These are phyloP conservation scores for Pseudoscleropodium purum DNA, from an alignment of 225 moss, liverwort and hornwort species.

Conservation along the genomic window DNA sequence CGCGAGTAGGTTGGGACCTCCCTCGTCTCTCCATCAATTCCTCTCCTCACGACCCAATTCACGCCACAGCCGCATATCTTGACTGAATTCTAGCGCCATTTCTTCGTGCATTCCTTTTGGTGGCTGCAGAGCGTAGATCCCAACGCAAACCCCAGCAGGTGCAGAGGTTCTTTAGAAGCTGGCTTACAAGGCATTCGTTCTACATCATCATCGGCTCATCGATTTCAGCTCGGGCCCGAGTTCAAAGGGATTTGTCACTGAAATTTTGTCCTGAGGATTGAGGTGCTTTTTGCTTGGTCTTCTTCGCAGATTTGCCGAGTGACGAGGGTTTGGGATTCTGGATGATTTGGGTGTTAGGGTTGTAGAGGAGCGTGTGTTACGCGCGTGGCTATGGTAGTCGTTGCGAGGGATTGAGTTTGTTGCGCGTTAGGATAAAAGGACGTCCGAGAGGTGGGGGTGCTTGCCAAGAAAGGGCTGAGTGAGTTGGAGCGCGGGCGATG, in stretches of 20 bases:
- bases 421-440: not conserved
- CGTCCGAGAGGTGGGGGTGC: not conserved
- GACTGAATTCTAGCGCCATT: not conserved
- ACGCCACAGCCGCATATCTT: not conserved
- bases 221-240: not conserved
- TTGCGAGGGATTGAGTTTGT: constrained; percentile 1
- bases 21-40: not conserved
- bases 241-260: not conserved
- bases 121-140: not conserved
- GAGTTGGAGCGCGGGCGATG: constrained; percentile 34
- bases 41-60: not conserved
- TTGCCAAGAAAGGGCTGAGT: constrained; percentile 21
- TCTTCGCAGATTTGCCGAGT: not conserved
- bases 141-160: not conserved
- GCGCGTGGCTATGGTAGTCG: not conserved
- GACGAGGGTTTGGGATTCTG: constrained; percentile 2
- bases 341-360: not conserved
- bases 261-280: not conserved
- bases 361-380: not conserved
- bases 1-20: not conserved
- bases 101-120: not conserved
- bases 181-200: not conserved
- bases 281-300: not conserved
- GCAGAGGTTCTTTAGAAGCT: not conserved
- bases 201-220: not conserved